Evolutionary conservation across 1,139 yeast genomes (phyloP), one percentile per base, ranked within the genome.

Genomic region (Eremothecium cymbalariae): DNA sequence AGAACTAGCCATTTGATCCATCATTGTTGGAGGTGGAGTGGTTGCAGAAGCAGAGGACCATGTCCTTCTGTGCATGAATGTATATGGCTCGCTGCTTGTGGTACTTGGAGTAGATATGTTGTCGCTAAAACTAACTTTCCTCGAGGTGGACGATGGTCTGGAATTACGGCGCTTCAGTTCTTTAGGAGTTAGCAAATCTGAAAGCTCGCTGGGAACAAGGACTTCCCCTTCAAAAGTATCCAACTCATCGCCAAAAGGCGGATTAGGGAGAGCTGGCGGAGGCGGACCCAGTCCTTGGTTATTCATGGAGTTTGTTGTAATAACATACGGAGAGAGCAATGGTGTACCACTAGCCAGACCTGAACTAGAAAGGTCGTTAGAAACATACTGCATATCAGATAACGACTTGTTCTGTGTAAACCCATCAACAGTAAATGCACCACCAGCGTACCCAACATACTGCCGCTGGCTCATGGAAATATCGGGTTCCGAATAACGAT

Each of bases 161-260:
- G 46, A 44, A 29, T 44, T 39, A 22, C 48, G 43, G 14, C 47
- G 47, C 18, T 31, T 33, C 8, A 39, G 35, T 31, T 46, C 48
- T 22, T 37, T 41, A 4, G 50, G 47, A 3, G 49, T 44, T 20
- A 47, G 41, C 22, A 47, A 32, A 14, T 47, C 49, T 17, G 47
- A 37, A 23, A 44, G 34, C 16, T 47, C 51, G 28, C 39, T 39
- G 2, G 51, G 51, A 9, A 46, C 28, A 33, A 42, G 44, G 21
- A 44, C 45, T 15, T 40, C 44, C 8, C 42, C 41, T 26, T 46
- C 47, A 25, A 25, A 25, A 12, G 7, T 16, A 15, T 25, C 28
- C n/a, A 25, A 25, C 4, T 25, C 28, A n/a, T 25, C 28, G 30
- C 32, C 39, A n/a, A 19, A 3, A 15, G 31, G 31, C 11, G 28